Conservation (phyloP, 164 flowering plant species). For the Buxus sempervirens region DNA sequence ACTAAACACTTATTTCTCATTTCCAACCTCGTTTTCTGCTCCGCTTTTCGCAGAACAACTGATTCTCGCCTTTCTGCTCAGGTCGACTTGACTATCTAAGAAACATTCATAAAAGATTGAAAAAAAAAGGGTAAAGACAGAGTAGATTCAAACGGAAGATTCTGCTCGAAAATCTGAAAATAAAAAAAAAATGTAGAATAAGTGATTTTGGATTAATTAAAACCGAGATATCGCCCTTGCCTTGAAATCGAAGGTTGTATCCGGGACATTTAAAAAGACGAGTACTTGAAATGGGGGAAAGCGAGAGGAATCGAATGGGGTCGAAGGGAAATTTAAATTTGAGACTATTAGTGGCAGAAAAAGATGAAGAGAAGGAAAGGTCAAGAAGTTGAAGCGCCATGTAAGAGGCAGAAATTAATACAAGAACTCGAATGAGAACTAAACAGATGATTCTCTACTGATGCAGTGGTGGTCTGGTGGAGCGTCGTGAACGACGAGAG, state of each 20-base stretch:
- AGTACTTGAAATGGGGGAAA: background rate
- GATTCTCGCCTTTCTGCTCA: conserved; percentile 12
- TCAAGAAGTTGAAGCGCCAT: conserved; percentile 14
- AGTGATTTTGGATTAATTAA: too few species aligned
- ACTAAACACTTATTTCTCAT: background rate
- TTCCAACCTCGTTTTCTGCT: conserved; percentile 10
- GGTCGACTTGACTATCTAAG: conserved; percentile 1
- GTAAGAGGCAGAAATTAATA: too few species aligned
- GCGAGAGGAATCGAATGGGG: background rate
- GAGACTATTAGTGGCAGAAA: background rate
- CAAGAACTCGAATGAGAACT: too few species aligned
- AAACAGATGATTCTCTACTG: too few species aligned
- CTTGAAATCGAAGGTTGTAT: conserved; percentile 12
- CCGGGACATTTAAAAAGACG: background rate
- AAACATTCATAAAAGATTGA: background rate
- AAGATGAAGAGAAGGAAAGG: conserved; percentile 8
- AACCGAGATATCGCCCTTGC: background rate
- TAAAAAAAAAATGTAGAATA: too few species aligned
- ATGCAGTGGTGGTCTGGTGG: too few species aligned
- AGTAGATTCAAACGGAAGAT: too few species aligned
- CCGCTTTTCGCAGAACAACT: conserved; percentile 13
- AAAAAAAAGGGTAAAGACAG: background rate
- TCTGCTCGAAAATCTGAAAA: too few species aligned
- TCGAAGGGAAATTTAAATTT: background rate
- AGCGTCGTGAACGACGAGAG: too few species aligned